Conservation (phyloP, 495 filamentous ascomycete species). For the Usnea hakonensis region DNA sequence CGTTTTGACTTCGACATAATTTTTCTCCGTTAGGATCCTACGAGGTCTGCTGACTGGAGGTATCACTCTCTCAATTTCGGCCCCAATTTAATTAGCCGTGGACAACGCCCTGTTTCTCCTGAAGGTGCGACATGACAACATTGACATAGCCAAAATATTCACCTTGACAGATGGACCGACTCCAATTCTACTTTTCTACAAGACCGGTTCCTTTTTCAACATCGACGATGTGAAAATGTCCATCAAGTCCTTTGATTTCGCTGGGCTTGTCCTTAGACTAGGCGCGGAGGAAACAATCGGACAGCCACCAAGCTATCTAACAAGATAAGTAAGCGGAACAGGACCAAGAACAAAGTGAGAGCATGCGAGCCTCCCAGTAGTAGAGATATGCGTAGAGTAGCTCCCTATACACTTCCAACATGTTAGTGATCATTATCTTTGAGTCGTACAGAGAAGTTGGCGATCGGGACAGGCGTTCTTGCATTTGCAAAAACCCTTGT, state of each 20-base stretch:
- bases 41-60: constrained; percentile 1
- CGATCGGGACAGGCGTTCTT: constrained; percentile 12
- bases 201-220: not conserved
- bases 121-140: constrained; percentile 20
- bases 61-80: not conserved
- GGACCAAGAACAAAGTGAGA: not conserved
- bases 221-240: constrained; percentile 22
- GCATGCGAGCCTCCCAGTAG: constrained; percentile 24
- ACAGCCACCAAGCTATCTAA: constrained; percentile 16
- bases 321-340: not conserved
- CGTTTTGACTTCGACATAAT: not conserved
- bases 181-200: constrained; percentile 21
- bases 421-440: constrained; percentile 28
- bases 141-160: constrained; percentile 23
- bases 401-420: constrained; percentile 18
- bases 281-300: constrained; percentile 23
- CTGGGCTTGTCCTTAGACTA: constrained; percentile 21
- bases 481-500: constrained; percentile 19
- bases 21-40: not conserved
- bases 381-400: constrained; percentile 26
- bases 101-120: constrained; percentile 16
- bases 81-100: constrained; percentile 18
- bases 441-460: constrained; percentile 12
- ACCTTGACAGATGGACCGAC: constrained; percentile 16
- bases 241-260: constrained; percentile 18